Conservation (phyloP, 371 early-diverging fungal genomes). For the Blakeslea trispora region DNA sequence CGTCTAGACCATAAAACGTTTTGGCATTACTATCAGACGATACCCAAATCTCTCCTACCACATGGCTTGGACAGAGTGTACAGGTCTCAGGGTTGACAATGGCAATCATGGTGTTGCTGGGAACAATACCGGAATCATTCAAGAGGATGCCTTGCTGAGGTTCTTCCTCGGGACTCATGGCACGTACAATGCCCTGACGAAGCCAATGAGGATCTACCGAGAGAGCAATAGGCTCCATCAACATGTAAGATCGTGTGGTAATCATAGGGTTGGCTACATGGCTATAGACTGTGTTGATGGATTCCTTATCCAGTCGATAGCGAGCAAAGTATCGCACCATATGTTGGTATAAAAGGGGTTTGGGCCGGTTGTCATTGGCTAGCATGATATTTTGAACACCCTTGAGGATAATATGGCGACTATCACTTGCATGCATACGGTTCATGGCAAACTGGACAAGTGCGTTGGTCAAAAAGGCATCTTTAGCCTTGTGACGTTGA, state of each 20-base stretch:
- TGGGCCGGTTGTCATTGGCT: conserved; percentile 69
- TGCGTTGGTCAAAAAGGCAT: conserved; percentile 69
- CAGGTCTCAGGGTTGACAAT: conserved; percentile 80
- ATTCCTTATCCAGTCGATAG: conserved; percentile 64
- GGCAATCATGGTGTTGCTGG: conserved; percentile 80
- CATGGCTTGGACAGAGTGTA: conserved; percentile 66
- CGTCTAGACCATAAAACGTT: conserved; percentile 39
- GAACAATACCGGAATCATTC: conserved; percentile 80
- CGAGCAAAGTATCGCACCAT: conserved; percentile 47
- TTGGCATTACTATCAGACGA: conserved; percentile 66
- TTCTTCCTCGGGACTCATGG: conserved; percentile 58
- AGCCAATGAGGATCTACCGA: conserved; percentile 65
- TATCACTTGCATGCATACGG: conserved; percentile 37
- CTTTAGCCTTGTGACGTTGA: conserved; percentile 65
- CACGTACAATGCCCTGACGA: conserved; percentile 66
- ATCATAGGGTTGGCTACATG: conserved; percentile 77
- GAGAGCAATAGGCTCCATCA: conserved; percentile 66
- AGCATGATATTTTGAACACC: conserved; percentile 72
- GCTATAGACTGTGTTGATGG: conserved; percentile 75
- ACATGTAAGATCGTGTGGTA: conserved; percentile 80
- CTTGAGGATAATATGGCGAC: conserved; percentile 53
- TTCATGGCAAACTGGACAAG: conserved; percentile 79
- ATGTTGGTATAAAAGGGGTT: conserved; percentile 56
- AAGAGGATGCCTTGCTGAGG: conserved; percentile 60
- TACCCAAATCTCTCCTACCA: conserved; percentile 90